These are phyloP conservation scores for Peronosclerospora sorghi DNA, from an alignment of 352 stramenopile genomes.

Conservation along the genomic window DNA sequence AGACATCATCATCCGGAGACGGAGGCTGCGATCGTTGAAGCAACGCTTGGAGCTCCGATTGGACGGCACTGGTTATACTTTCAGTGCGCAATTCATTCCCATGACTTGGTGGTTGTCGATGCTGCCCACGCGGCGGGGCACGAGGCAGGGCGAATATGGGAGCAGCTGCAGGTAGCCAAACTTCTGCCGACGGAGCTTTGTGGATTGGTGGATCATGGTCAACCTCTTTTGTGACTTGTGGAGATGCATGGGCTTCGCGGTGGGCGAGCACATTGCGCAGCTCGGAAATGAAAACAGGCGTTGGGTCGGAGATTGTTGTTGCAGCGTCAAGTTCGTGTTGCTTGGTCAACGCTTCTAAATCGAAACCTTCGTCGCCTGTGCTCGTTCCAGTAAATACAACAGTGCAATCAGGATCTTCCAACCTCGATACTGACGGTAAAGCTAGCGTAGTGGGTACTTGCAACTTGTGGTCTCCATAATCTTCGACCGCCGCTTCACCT, in stretches of 20 bases:
- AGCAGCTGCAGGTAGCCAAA: constrained; percentile 5
- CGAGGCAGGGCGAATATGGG: constrained; percentile 1
- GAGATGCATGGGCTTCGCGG: constrained; percentile 18
- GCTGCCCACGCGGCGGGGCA: constrained; percentile 4
- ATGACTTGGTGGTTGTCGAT: not conserved
- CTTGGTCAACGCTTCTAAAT: constrained; percentile 34
- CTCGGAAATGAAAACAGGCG: constrained; percentile 35
- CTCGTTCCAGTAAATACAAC: constrained; percentile 68
- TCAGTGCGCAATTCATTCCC: too few species aligned
- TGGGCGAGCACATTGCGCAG: constrained; percentile 44
- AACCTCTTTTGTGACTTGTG: constrained; percentile 31
- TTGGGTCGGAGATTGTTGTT: constrained; percentile 2
- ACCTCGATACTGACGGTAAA: not conserved
- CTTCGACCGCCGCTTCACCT: not conserved
- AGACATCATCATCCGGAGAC: too few species aligned
- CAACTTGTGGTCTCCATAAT: not conserved
- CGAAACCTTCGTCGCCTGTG: constrained; percentile 52
- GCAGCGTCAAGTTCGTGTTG: constrained; percentile 15
- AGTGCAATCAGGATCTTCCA: constrained; percentile 21
- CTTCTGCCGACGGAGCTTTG: not conserved
- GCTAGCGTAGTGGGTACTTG: not conserved
- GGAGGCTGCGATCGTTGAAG: too few species aligned
- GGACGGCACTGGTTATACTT: too few species aligned
- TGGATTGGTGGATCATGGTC: constrained; percentile 17
- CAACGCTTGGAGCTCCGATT: too few species aligned